Evolutionary conservation across 2,329 filamentous ascomycete genomes (phyloP).

Genomic region (Botrytis fragariae): DNA sequence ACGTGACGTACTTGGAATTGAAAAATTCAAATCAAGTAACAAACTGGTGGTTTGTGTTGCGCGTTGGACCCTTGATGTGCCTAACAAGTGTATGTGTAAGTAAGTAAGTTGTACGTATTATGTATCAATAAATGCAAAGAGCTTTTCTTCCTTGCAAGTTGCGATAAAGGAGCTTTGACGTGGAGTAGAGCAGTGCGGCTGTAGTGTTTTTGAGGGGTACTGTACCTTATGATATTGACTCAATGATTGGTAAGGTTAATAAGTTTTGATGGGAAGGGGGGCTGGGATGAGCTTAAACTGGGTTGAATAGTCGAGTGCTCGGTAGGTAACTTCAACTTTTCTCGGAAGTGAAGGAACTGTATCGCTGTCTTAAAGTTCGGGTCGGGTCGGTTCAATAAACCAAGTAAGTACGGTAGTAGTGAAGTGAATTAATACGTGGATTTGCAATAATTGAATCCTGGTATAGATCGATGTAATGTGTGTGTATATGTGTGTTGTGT

Average conservation of each 20-base stretch:
- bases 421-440: background rate
- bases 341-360: background rate
- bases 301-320: background rate
- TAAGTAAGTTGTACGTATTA: background rate
- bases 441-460: background rate
- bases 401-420: background rate
- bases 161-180: slow-evolving; percentile 9
- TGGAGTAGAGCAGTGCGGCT: slow-evolving; percentile 8
- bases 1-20: slow-evolving; percentile 26
- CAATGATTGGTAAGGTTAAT: background rate
- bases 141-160: background rate
- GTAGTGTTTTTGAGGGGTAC: slow-evolving; percentile 5
- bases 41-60: slow-evolving; percentile 15
- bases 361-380: no score
- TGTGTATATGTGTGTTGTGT: background rate
- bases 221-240: background rate
- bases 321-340: background rate
- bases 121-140: slow-evolving; percentile 2
- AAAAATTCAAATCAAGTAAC: slow-evolving; percentile 1
- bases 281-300: background rate
- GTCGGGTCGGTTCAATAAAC: background rate
- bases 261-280: background rate
- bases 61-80: slow-evolving; percentile 1
- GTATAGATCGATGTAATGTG: background rate
- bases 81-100: slow-evolving; percentile 6